Percentiles rank a stretch among this genome's conserved stretches.
Conservation (phyloP, 208 protist genomes). For the Angomonas desouzai region DNA sequence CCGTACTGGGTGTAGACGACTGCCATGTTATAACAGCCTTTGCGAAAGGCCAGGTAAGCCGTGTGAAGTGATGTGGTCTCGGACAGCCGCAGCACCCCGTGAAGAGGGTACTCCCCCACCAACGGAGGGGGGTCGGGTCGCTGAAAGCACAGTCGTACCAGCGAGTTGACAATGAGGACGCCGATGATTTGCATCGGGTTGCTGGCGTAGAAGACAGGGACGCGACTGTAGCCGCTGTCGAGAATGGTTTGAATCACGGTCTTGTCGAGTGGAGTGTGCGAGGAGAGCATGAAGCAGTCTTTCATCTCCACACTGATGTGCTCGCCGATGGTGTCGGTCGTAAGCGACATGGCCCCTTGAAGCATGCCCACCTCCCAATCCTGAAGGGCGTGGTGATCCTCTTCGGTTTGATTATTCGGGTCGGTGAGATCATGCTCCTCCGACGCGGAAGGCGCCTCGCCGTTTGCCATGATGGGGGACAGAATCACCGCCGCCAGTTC, state of each 20-base stretch:
- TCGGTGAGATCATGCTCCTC: neutral
- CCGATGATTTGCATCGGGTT: slow-evolving; percentile 79
- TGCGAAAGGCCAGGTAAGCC: slow-evolving; percentile 62
- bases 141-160: slow-evolving; percentile 65
- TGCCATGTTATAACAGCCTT: slow-evolving; percentile 53
- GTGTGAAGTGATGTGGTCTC: slow-evolving; percentile 51
- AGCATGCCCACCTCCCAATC: slow-evolving; percentile 70
- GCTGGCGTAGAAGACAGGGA: slow-evolving; percentile 80
- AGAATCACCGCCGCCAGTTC: slow-evolving; percentile 73
- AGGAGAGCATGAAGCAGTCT: slow-evolving; percentile 80
- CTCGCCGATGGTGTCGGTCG: slow-evolving; percentile 54
- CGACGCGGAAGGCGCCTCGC: neutral
- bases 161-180: slow-evolving; percentile 76
- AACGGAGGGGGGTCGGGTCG: slow-evolving; percentile 44
- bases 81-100: slow-evolving; percentile 55
- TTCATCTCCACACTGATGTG: slow-evolving; percentile 42
- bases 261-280: slow-evolving; percentile 44
- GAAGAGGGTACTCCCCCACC: slow-evolving; percentile 62
- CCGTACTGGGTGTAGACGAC: slow-evolving; percentile 54
- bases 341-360: slow-evolving; percentile 65
- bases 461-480: neutral
- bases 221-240: slow-evolving; percentile 62
- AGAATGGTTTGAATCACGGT: slow-evolving; percentile 62
- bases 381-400: slow-evolving; percentile 18
- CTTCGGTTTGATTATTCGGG: neutral